Evolutionary conservation across 2,329 filamentous ascomycete species (phyloP).

Genomic region (Geosmithia putterillii): DNA sequence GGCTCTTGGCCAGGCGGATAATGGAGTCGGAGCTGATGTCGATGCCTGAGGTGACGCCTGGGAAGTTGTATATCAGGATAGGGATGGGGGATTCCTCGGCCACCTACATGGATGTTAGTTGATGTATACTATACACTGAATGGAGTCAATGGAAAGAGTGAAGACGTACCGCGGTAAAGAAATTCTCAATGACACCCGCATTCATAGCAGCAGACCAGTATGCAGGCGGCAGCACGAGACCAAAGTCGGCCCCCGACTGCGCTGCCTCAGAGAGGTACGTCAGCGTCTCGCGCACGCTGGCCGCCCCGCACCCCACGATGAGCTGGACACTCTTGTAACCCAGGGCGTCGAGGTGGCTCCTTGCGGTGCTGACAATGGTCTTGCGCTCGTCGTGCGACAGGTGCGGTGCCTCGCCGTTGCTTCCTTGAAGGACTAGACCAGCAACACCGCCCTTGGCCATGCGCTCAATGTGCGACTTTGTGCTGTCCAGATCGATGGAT

Average conservation of each 20-base stretch:
- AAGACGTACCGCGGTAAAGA: conserved; percentile 17
- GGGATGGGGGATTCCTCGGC: conserved; percentile 52
- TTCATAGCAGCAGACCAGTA: conserved; percentile 63
- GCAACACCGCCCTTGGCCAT: conserved; percentile 64
- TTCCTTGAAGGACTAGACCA: conserved; percentile 66
- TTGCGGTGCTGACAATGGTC: conserved; percentile 56
- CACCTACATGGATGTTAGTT: conserved; percentile 28
- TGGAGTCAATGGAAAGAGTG: neutral
- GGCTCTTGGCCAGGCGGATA: conserved; percentile 38
- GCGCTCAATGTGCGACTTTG: conserved; percentile 40
- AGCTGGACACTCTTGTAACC: conserved; percentile 52
- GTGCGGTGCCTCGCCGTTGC: conserved; percentile 75
- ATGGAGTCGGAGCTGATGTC: conserved; percentile 54
- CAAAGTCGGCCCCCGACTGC: conserved; percentile 60
- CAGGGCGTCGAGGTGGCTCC: conserved; percentile 51
- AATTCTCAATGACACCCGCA: conserved; percentile 49
- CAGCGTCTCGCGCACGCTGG: conserved; percentile 63
- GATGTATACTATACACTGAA: neutral
- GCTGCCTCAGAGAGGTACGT: conserved; percentile 57
- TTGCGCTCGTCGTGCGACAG: conserved; percentile 59
- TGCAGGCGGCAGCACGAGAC: conserved; percentile 61
- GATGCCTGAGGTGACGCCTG: conserved; percentile 49
- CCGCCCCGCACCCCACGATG: conserved; percentile 64
- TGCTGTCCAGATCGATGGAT: neutral
- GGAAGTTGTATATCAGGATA: conserved; percentile 59